Evolutionary conservation across 2,329 filamentous ascomycete species (phyloP), one percentile per base, ranked within the genome.

Genomic region (Trichoderma oligosporum): DNA sequence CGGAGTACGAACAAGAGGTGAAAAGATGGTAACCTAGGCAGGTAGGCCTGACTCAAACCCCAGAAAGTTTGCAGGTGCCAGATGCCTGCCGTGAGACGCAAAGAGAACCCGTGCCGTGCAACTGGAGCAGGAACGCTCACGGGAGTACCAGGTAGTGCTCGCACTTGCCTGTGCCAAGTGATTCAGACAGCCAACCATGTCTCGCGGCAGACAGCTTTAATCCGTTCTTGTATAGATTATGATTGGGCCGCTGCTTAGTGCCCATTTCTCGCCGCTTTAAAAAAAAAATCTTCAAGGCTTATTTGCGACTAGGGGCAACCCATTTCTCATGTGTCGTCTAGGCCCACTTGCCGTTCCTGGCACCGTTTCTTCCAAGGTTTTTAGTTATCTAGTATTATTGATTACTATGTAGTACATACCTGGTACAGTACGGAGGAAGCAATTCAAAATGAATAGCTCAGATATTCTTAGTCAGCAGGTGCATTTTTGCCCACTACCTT

Each of bases 121-220:
- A n/a, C 7, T 38, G 25, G 39, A 38, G 22, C 52, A 55, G 52
- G 52, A 55, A 55, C 52, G 49, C 49, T 35, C 41, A 31, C 49
- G 49, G 39, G 29, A 44, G 38, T 53, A 33, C 49, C 27, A 44
- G 38, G 38, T 31, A 24, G 27, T 14, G 41, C 38, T 24, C 24
- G 25, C 47, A 29, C 47, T 16, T 51, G 49, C 20, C 49, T 29
- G 38, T 25, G 35, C 27, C 27, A 38, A 33, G 42, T 18, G 20
- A 29, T 20, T 12, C 16, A 18, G 20, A 44, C 29, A 24, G 41
- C 51, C 51, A 54, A 54, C 51, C 51, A 55, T 18, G 35, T 55
- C 41, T 42, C 31, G 18, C 51, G 41, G 39, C 51, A 46, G 41
- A 55, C 52, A 55, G 52, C 52, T 55, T 22, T 55, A 45, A 55